phyloP scores from a whole-genome alignment of 768 basidiomycete genomes.

The Lactarius hatsudake region DNA sequence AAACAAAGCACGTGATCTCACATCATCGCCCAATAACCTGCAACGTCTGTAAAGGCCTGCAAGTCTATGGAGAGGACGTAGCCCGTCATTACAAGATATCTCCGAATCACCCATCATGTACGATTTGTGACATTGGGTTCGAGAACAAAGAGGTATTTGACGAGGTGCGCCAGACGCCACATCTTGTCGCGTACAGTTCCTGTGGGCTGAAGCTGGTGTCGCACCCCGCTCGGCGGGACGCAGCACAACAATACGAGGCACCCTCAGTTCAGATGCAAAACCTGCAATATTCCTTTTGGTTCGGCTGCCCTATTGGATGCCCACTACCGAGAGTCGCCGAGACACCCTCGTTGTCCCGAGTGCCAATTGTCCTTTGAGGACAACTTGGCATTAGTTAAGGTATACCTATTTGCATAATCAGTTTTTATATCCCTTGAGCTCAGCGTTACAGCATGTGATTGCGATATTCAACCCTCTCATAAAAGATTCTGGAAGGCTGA shows the following conservation, averaged over 20 bases:
- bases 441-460: conserved; percentile 25
- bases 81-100: conserved; percentile 21
- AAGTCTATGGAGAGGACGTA: conserved; percentile 23
- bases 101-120: conserved; percentile 19
- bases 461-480: conserved; percentile 26
- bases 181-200: background rate
- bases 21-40: conserved; percentile 25
- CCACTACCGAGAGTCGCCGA: conserved; percentile 34
- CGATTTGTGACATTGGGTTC: conserved; percentile 24
- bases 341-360: conserved; percentile 45
- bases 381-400: conserved; percentile 38
- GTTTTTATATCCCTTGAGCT: background rate
- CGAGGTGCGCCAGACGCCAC: conserved; percentile 10
- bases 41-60: conserved; percentile 19
- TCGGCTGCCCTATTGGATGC: conserved; percentile 18
- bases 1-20: conserved; percentile 34
- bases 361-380: conserved; percentile 46
- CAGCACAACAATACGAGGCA: conserved; percentile 21
- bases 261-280: conserved; percentile 18
- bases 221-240: background rate
- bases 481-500: conserved; percentile 24
- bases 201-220: background rate
- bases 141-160: conserved; percentile 19
- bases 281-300: conserved; percentile 19
- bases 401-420: conserved; percentile 26